phyloP scores from a whole-genome alignment of 176 grass and related monocot genomes.

The Aegilops longissima region DNA sequence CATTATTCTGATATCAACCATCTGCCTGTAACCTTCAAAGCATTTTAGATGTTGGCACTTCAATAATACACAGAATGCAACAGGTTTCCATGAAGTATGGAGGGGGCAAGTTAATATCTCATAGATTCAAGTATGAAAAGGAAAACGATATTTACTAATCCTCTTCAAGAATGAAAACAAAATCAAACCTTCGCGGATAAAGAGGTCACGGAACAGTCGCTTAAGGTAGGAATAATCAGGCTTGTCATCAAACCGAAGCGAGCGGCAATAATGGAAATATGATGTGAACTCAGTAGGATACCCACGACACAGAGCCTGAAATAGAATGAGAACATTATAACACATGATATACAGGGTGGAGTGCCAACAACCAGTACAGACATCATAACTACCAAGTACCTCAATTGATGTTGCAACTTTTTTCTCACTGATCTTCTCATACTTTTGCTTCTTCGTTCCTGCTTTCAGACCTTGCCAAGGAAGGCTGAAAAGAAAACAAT shows the following conservation, averaged over 20 bases:
- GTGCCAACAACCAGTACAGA: slow-evolving; percentile 5
- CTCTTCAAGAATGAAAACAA: not conserved
- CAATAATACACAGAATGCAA: not conserved
- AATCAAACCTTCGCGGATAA: slow-evolving; percentile 88
- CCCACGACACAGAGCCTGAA: slow-evolving; percentile 77
- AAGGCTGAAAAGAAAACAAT: slow-evolving; percentile 58
- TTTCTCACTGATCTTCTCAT: slow-evolving; percentile 95
- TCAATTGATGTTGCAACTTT: slow-evolving; percentile 98
- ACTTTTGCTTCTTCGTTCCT: slow-evolving; percentile 94
- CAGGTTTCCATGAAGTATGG: not conserved
- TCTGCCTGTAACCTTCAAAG: not conserved
- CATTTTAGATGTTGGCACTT: not conserved
- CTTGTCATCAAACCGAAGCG: slow-evolving; percentile 86
- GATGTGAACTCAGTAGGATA: slow-evolving; percentile 94
- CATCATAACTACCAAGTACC: slow-evolving; percentile 29
- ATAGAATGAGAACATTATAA: slow-evolving; percentile 24
- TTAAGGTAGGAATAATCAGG: slow-evolving; percentile 99
- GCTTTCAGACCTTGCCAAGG: slow-evolving; percentile 99
- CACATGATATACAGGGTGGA: not conserved
- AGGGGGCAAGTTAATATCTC: not conserved
- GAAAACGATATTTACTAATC: not conserved
- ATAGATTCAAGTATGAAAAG: not conserved
- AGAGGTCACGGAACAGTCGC: slow-evolving; percentile 91
- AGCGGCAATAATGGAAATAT: slow-evolving; percentile 97
- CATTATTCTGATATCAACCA: slow-evolving; percentile 21